Conservation (phyloP, 495 filamentous ascomycete species). For the Penicillium pancosmium region DNA sequence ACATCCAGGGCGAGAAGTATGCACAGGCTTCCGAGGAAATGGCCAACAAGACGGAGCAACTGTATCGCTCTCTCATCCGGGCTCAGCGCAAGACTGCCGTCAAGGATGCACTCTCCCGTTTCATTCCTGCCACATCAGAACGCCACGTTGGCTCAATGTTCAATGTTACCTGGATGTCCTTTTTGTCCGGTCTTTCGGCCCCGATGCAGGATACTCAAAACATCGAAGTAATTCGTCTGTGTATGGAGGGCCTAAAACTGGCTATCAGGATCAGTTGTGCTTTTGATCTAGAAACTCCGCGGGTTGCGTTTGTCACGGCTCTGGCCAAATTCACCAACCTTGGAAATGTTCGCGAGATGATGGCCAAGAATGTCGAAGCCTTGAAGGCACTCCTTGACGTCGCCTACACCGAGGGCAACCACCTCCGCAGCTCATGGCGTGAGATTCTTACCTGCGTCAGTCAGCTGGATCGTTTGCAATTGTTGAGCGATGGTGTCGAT, state of each 20-base stretch:
- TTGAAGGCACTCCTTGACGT: slow-evolving; percentile 88
- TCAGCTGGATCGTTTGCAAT: slow-evolving; percentile 92
- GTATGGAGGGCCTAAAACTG: slow-evolving; percentile 93
- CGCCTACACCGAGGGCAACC: slow-evolving; percentile 87
- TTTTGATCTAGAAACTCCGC: slow-evolving; percentile 87
- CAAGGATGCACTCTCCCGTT: slow-evolving; percentile 69
- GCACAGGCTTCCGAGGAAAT: slow-evolving; percentile 95
- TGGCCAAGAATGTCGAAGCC: slow-evolving; percentile 93
- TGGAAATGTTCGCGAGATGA: slow-evolving; percentile 93
- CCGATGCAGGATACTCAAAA: slow-evolving; percentile 91
- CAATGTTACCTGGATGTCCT: slow-evolving; percentile 98
- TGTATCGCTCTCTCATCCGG: slow-evolving; percentile 86
- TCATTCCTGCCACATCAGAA: slow-evolving; percentile 88
- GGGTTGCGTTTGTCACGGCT: slow-evolving; percentile 91
- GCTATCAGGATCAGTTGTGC: slow-evolving; percentile 90
- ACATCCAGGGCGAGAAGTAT: slow-evolving; percentile 90
- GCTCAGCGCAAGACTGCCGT: slow-evolving; percentile 78
- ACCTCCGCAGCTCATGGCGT: slow-evolving; percentile 87
- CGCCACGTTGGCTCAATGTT: slow-evolving; percentile 99
- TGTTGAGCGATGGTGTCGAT: slow-evolving; percentile 92
- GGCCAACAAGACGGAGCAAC: slow-evolving; percentile 81
- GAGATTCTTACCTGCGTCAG: slow-evolving; percentile 95
- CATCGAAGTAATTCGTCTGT: slow-evolving; percentile 84
- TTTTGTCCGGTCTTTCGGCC: slow-evolving; percentile 89
- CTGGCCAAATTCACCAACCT: slow-evolving; percentile 93